A percentile compares a stretch with the other conserved stretches of the same genome.
Evolutionary conservation across 2,329 filamentous ascomycete genomes (phyloP).

Genomic region (Aspergillus piperis): DNA sequence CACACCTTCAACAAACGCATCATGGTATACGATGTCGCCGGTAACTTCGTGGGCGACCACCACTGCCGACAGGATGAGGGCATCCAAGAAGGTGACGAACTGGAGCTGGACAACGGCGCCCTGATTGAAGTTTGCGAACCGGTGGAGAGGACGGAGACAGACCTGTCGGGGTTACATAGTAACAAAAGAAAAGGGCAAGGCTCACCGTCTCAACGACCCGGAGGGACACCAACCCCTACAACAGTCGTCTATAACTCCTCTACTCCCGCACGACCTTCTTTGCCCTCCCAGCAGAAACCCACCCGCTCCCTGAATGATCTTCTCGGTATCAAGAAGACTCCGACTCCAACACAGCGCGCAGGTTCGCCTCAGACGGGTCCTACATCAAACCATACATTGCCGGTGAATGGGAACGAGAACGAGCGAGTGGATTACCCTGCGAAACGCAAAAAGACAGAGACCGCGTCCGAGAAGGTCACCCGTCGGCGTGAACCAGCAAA

Average conservation of each 20-base stretch:
- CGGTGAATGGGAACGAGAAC: conserved; percentile 8
- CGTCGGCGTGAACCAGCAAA: conserved; percentile 13
- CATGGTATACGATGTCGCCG: conserved; percentile 83
- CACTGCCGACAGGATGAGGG: conserved; percentile 72
- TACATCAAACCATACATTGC: conserved; percentile 18
- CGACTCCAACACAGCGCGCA: conserved; percentile 64
- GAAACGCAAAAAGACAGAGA: conserved; percentile 35
- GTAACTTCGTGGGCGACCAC: conserved; percentile 79
- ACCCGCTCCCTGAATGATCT: conserved; percentile 61
- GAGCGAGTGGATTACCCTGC: conserved; percentile 26
- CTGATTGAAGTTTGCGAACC: conserved; percentile 80
- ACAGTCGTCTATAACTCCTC: conserved; percentile 45
- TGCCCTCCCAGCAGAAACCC: conserved; percentile 46
- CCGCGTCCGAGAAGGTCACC: conserved; percentile 12
- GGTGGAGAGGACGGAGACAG: conserved; percentile 72
- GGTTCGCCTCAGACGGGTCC: conserved; percentile 65
- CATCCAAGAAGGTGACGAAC: conserved; percentile 79
- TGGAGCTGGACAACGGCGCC: conserved; percentile 73
- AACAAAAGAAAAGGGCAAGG: conserved; percentile 62
- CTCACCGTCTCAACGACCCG: conserved; percentile 29
- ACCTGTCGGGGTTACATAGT: conserved; percentile 73
- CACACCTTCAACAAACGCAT: conserved; percentile 89
- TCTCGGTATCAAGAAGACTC: conserved; percentile 65
- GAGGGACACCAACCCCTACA: conserved; percentile 33
- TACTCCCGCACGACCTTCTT: conserved; percentile 34